Evolutionary conservation across 495 filamentous ascomycete species (phyloP), one percentile per base, ranked within the genome.

Genomic region (Margaritispora aquatica): DNA sequence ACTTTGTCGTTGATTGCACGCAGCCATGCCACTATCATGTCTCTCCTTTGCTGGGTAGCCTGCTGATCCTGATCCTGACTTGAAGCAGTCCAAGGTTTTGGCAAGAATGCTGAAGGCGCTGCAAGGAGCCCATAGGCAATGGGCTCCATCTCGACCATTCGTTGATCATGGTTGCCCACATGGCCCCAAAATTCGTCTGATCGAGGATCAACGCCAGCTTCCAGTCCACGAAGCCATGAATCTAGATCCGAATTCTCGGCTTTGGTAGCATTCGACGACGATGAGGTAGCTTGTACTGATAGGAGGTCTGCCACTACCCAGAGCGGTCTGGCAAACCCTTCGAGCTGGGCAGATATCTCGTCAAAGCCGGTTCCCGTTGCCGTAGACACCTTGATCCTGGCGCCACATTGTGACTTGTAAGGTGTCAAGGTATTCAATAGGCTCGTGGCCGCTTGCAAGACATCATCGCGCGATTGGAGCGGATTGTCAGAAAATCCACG

Each of bases 111-210:
- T 1, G 27, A 50, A 29, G 64, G 64, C 0, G 58, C 61, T 4
- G 54, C 61, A 9, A 67, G 65, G 9, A 73, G 59, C 1, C 64
- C 62, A 54, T 65, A 74, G 2, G 80, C 80, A 56, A 85, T 79
- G 5, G 80, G 78, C 63, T 79, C 81, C 69, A 82, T 80, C 62
- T 84, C 83, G 21, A 84, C 83, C 80, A 84, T 84, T 7, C 83
- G 71, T 68, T 84, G 81, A 54, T 85, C 82, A n/a, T 73, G 60
- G 63, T 81, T 77, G 54, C 77, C 71, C 53, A 81, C 74, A 23
- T 77, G 69, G 3, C 82, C 82, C 80, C 82, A 85, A 63, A 77
- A 84, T 63, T 83, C 80, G 0, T 71, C 64, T 59, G 57, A 56
- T 69, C 67, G 23, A 7, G 70, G 59, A 59, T 84, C 77, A 0